Base-by-base conservation (phyloP, 495 filamentous ascomycete genomes). In the Penicillium herquei region DNA sequence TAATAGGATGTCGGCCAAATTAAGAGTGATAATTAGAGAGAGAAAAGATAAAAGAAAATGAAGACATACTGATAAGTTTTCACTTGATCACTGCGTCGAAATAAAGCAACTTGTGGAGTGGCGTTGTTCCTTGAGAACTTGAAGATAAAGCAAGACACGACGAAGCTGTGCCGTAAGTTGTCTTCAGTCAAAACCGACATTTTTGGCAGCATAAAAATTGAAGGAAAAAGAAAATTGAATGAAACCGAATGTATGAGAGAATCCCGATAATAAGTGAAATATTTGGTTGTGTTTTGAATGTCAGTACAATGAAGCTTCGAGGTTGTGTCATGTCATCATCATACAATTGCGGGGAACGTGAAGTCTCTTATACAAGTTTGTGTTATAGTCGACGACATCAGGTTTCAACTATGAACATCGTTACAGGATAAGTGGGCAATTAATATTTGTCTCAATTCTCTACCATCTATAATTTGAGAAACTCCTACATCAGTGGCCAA, bases 71-170 rank as follows among this genome's bases (percentile, higher is more conserved):
- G 73, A 59, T 86, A 86, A 12, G 82, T 85, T 8, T 68, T 70
- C 8, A 86, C 83, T 56, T 81, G 76, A 10, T 68, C 73, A 57
- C 83, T 85, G 9, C 84, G 78, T 40, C 70, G 67, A 54, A 87
- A 86, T 3, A 87, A 69, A 1, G 83, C 84, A n/a, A 86, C 78
- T 6, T 59, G 56, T 0, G 76, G 72, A 1, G 47, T 49, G 7
- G 55, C 64, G 21, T 26, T 26, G 21, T 26, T 26, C 8, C 66
- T 51, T 10, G 68, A 49, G 9, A 68, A 47, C 35, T 73, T 74
- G 67, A 84, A 80, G 55, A 87, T 73, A 53, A 86, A 85, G 0
- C 72, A 79, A 3, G 81, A 83, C 2, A 83, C 79, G 7, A 87
- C 78, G 0, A 71, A 70, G 55, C 76, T 72, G 45, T 74, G 75